Evolutionary conservation across 768 basidiomycete species (phyloP), one percentile per base, ranked within the genome.

Genomic region (Pleurotus giganteus): DNA sequence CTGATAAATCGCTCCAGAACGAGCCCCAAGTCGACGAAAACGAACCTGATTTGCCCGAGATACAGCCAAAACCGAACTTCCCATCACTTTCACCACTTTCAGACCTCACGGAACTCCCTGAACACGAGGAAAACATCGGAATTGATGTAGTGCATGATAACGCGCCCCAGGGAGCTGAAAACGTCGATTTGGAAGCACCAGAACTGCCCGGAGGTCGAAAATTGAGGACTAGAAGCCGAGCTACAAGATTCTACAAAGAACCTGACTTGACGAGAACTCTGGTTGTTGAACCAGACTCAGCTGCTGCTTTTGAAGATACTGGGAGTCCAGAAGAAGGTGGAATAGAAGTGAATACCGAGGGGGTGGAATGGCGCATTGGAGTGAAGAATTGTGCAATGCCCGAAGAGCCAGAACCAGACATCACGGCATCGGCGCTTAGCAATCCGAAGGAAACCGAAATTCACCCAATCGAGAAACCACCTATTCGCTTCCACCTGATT

Each of bases 391-490:
- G 13, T 23, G 51, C 53, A 9, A n/a, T 52, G 17, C 15, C 19
- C 1, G 21, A 15, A 29, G 47, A 19, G 9, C 15, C 9, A 12
- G 55, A 50, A 21, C 55, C 55, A 24, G n/a, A 29, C 5, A 56
- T 23, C n/a, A 13, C 43, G 15, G 36, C 23, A 4, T 23, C 51
- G 42, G 55, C 54, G 4, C 21, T 55, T 12, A 19, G n/a, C 11
- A 49, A 26, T 17, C 26, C 55, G 9, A 39, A 56, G 4, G 49
- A 34, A 41, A 13, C 15, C 23, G 46, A 73, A 43, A 70, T 57
- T 44, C 59, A 64, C 0, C 66, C 68, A 0, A 62, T 65, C 0
- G 58, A 62, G 0, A 47, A 53, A 19, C 60, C 65, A 12, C 57
- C 65, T 3, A 62, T 60, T 0, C n/a, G n/a, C n/a, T 47, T 69